Base-by-base conservation (phyloP, 257 asterid species). In the Plantago ovata region DNA sequence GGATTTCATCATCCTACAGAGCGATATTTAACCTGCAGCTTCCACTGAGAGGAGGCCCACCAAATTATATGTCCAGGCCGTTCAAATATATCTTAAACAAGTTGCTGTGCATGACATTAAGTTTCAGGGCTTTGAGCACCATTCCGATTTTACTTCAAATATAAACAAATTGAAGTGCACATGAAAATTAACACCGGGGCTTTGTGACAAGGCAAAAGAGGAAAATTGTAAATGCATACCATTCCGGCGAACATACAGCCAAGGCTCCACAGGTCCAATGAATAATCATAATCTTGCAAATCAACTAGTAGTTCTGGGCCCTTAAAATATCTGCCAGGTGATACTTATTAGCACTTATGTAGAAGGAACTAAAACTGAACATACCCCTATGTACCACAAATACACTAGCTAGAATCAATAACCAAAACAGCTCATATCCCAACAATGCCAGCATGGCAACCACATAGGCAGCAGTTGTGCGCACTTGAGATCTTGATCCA, bases 261-360 rank as follows among this genome's bases (percentile, higher is more conserved):
- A 65, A 88, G 82, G 77, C 94, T 88, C 95, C 96, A 88, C 69
- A 88, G 60, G 76, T 88, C 95, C 83, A 88, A 74, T n/a, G 96
- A 86, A 80, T 86, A 90, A 68, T 86, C 96, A 67, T 86, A 90
- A 77, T 90, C 97, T 86, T 86, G 97, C 83, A 90, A 81, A 90
- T 90, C 97, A 69, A 89, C 97, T 47, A 89, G 92, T 68, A 89
- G 95, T 69, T 87, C 96, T 33, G 96, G 96, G 16, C 96, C 96
- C 79, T 81, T 85, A 65, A 81, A 87, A 65, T 80, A 77, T 57
- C 82, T 80, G 76, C 64, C 43, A 69, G 13, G 49, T 14, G 43
- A 9, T 47, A 13, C 11, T 60, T 13, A 23, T 61, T 48, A 55
- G 38, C 43, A 42, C 23, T 50, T 1, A 38, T 24, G 16, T 40